phyloP scores from a whole-genome alignment of 2,329 filamentous ascomycete genomes.

The Zymoseptoria pseudotritici region DNA sequence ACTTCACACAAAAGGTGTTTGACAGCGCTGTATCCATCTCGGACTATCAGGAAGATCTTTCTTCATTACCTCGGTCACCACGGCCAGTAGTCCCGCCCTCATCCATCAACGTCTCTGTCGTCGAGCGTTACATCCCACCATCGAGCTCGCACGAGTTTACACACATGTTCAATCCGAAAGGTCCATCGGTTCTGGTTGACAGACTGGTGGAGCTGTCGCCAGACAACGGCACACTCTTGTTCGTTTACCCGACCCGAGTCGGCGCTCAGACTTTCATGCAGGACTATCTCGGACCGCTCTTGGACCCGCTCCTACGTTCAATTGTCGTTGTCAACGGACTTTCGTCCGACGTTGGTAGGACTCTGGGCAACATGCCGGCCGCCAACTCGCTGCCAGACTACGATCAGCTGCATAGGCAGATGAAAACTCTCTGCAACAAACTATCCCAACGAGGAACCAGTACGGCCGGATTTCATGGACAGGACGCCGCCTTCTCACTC shows the following conservation, averaged over 20 bases:
- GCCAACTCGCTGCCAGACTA: slow-evolving; percentile 50
- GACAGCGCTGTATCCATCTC: slow-evolving; percentile 54
- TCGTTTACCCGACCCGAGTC: slow-evolving; percentile 54
- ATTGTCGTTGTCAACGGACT: slow-evolving; percentile 53
- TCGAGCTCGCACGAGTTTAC: slow-evolving; percentile 51
- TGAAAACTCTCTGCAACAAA: slow-evolving; percentile 19
- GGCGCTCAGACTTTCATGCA: slow-evolving; percentile 53
- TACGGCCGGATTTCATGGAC: slow-evolving; percentile 26
- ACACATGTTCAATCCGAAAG: slow-evolving; percentile 49
- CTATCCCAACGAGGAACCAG: slow-evolving; percentile 22
- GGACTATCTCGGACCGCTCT: slow-evolving; percentile 52
- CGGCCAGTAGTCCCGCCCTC: slow-evolving; percentile 53
- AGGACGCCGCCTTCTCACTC: slow-evolving; percentile 33
- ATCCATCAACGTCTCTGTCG: slow-evolving; percentile 53
- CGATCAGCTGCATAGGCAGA: slow-evolving; percentile 28
- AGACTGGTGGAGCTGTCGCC: slow-evolving; percentile 53
- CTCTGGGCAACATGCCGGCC: slow-evolving; percentile 48
- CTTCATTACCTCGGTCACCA: slow-evolving; percentile 44
- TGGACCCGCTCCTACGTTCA: slow-evolving; percentile 54
- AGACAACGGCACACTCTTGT: slow-evolving; percentile 50
- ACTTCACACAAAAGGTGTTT: slow-evolving; percentile 56
- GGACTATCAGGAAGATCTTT: slow-evolving; percentile 50
- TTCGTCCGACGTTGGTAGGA: slow-evolving; percentile 48
- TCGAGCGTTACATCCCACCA: slow-evolving; percentile 61
- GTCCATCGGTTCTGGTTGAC: slow-evolving; percentile 53